Conservation (phyloP, 768 basidiomycete genomes). For the Leccinellum luteum region DNA sequence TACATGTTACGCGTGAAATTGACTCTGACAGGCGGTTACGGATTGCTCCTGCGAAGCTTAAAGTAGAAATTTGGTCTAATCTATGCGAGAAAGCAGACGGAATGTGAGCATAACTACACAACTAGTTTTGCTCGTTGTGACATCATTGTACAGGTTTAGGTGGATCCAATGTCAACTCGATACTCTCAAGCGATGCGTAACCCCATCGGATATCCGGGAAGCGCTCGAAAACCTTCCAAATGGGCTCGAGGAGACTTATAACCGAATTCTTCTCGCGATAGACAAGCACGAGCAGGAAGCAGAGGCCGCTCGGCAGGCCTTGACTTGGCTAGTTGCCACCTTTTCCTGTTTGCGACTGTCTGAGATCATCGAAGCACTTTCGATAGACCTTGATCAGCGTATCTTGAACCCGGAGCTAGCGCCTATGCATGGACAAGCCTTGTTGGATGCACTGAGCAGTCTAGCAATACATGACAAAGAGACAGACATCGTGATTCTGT, state of each 20-base stretch:
- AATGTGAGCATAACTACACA: conserved; percentile 5
- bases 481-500: neutral
- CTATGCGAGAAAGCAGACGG: conserved; percentile 8
- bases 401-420: neutral
- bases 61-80: neutral
- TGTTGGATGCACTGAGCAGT: neutral
- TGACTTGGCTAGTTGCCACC: conserved; percentile 10
- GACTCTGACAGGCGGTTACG: conserved; percentile 6
- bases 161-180: conserved; percentile 19
- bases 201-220: neutral
- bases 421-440: neutral
- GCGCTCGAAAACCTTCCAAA: conserved; percentile 5
- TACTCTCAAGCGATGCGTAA: conserved; percentile 6
- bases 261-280: conserved; percentile 3
- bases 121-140: neutral
- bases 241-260: conserved; percentile 7
- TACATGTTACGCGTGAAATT: conserved; percentile 5
- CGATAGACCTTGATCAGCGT: neutral
- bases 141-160: conserved; percentile 7
- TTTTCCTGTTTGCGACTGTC: neutral
- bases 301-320: neutral
- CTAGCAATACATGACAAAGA: neutral
- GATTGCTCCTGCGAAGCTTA: neutral
- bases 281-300: neutral
- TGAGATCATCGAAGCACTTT: conserved; percentile 4